Evolutionary conservation across 805 yeast species (phyloP), one percentile per base, ranked within the genome.

Genomic region (Candida argentea): DNA sequence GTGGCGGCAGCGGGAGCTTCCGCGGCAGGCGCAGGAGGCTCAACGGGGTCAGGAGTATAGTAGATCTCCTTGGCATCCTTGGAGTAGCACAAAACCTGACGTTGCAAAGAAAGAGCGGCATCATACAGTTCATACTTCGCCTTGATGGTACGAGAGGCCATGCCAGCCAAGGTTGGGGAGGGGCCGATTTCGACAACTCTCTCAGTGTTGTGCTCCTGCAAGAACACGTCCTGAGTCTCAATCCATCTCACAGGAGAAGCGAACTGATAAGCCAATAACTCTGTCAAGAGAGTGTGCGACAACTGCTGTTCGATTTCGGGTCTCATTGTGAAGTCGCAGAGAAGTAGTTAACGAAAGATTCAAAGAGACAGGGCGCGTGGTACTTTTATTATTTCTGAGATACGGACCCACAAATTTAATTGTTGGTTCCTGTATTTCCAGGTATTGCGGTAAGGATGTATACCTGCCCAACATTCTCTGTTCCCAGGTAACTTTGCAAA

Each of bases 201-300:
- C 65, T 93, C 98, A 37, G 96, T 81, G 61, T 89, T 86, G 73
- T 75, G 80, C 46, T 86, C 91, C 56, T 83, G 82, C 55, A 91
- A 73, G 54, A 91, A 82, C 34, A 91, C 97, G 65, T 91, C 98
- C 63, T 91, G 99, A 37, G 98, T 91, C 57, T 93, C 98, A 57
- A 93, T 91, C 97, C 99, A 91, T 71, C 97, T 78, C 40, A 91
- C 99, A 26, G 99, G 98, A 37, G 96, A 87, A 27, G 99, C 99
- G 51, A 91, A 91, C 62, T 91, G 99, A 65, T 87, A 91, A 30
- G 98, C 97, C 63, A 91, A 71, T 45, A 91, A 76, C 70, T 91
- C 99, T 16, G 96, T 86, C 54, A 91, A 70, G 40, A 91, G 69
- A 42, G 83, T 78, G 56, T 91, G 97, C 43, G 98, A 94, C 42